Base-by-base conservation (phyloP, 139 green algal species). In the Closterium sp. region DNA sequence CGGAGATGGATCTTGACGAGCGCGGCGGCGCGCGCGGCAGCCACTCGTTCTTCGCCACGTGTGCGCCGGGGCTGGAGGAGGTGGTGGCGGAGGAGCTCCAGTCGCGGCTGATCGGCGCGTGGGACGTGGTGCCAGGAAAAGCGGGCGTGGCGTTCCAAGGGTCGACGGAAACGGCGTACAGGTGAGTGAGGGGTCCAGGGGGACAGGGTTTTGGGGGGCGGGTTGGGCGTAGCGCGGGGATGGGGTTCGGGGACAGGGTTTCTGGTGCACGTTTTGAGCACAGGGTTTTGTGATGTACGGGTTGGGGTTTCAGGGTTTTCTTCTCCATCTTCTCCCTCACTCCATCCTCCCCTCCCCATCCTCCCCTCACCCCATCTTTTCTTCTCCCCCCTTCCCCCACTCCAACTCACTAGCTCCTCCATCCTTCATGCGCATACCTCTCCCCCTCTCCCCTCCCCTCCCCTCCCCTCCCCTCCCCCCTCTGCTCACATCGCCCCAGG, bases 51-150 rank as follows among this genome's bases (percentile, higher is more conserved):
- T 93, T 93, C 88, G 97, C 94, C 8, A 98, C 97, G 0, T 98
- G 97, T 90, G 95, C 97, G 25, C 97, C 97, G 6, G 97, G 97
- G 0, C 85, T 98, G n/a, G 96, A 98, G 90, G 23, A 96, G 86
- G 93, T 97, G 3, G 93, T 98, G 21, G 96, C 95, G 1, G 25
- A 34, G 2, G 97, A 98, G 94, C 94, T 98, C 16, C 23, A 25
- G 0, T 91, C 87, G 16, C 28, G 21, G 0, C 25, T 84, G 10
- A 95, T 97, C 4, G 93, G 94, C 36, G 95, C 96, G 8, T 0
- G 94, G 93, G 83, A 95, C 91, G 88, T 94, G 34, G 23, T 33
- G 25, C 66, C 43, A 4, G 91, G 86, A 43, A 91, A 76, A 23
- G 81, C 84, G 33, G 94, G 96, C 0, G 96, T 97, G 0, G 85